Evolutionary conservation across 306 rosid genomes (phyloP).

Genomic region (Notholithocarpus densiflorus): DNA sequence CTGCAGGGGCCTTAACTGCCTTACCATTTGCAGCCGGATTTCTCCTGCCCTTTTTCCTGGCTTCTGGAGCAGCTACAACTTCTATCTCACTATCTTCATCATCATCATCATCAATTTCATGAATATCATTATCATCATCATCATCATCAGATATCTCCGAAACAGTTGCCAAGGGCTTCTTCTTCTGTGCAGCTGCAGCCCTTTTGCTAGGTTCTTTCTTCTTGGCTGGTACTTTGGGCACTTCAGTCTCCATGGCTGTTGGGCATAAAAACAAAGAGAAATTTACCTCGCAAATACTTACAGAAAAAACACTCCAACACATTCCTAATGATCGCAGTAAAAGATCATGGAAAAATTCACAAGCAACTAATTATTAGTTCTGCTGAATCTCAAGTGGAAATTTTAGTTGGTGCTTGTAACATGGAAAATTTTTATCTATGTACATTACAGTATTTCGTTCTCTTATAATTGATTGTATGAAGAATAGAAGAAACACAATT

Average conservation of each 20-base stretch:
- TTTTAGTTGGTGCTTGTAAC: background rate
- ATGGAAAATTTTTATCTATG: background rate
- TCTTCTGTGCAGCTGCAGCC: constrained; percentile 38
- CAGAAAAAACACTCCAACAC: background rate
- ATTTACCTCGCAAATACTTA: background rate
- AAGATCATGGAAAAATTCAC: too few species aligned
- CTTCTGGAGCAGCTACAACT: constrained; percentile 27
- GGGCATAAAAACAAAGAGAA: background rate
- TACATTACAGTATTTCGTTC: background rate
- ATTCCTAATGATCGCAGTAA: too few species aligned
- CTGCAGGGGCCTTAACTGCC: constrained; percentile 41
- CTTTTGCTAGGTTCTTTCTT: constrained; percentile 50
- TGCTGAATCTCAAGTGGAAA: background rate
- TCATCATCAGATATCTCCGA: constrained; percentile 39
- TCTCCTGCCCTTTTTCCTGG: constrained; percentile 58
- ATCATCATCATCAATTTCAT: constrained; percentile 11
- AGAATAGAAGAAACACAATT: background rate
- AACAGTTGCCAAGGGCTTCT: constrained; percentile 39
- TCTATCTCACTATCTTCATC: constrained; percentile 41
- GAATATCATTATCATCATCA: background rate
- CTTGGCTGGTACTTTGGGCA: constrained; percentile 35
- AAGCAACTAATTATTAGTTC: too few species aligned
- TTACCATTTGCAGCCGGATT: constrained; percentile 55
- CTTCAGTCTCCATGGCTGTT: constrained; percentile 30
- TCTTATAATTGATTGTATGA: background rate